Conservation (phyloP, 495 filamentous ascomycete genomes). For the Aspergillus panamensis region DNA sequence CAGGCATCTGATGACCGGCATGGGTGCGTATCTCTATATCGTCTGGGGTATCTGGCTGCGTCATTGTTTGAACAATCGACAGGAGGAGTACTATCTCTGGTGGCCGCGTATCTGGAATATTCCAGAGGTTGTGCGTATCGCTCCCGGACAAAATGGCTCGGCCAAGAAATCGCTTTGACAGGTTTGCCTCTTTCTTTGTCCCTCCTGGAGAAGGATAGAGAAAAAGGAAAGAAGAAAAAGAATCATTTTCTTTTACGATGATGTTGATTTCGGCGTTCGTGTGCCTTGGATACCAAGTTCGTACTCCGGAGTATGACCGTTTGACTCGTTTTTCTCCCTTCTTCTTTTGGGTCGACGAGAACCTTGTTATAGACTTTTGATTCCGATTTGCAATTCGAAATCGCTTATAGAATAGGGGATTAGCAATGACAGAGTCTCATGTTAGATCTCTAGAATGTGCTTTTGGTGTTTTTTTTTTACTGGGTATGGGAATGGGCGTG, state of each 20-base stretch:
- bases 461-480: neutral
- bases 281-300: conserved; percentile 2
- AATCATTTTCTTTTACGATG: too few species aligned
- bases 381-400: neutral
- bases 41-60: conserved; percentile 84
- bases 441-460: neutral
- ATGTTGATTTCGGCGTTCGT: neutral
- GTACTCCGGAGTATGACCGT: neutral
- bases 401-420: conserved; percentile 9
- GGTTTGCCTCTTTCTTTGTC: neutral
- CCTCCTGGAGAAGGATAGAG: too few species aligned
- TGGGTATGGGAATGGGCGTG: neutral
- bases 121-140: conserved; percentile 57
- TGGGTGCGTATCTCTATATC: conserved; percentile 79
- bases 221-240: too few species aligned
- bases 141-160: conserved; percentile 27
- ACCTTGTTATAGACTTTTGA: conserved; percentile 3
- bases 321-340: neutral
- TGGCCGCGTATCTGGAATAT: conserved; percentile 68
- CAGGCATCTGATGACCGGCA: conserved; percentile 64
- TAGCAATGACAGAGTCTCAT: neutral
- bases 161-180: conserved; percentile 44
- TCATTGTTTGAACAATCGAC: conserved; percentile 71
- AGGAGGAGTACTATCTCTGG: conserved; percentile 68
- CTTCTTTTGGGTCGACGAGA: neutral